A percentile compares a stretch with the other conserved stretches of the same genome.
These are phyloP conservation scores for Lathyrus aphaca DNA, from an alignment of 306 rosid genomes.

Conservation along the genomic window DNA sequence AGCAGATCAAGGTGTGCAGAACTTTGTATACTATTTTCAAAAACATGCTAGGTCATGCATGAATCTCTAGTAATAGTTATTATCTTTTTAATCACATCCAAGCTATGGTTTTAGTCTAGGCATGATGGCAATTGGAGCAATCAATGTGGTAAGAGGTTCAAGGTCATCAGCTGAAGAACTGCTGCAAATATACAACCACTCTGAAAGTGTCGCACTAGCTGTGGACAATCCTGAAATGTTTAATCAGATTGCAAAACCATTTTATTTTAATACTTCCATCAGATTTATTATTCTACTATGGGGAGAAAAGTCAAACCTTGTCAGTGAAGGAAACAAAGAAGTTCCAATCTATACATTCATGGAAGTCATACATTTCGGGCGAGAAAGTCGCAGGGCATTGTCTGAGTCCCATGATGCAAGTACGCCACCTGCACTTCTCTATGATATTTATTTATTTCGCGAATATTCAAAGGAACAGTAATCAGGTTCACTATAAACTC, in stretches of 20 bases:
- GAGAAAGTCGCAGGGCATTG: conserved; percentile 56
- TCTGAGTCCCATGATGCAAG: conserved; percentile 55
- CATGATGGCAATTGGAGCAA: conserved; percentile 91
- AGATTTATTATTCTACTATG: conserved; percentile 85
- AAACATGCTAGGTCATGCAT: neutral
- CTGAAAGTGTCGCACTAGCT: conserved; percentile 88
- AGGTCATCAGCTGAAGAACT: conserved; percentile 87
- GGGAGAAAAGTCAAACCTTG: conserved; percentile 81
- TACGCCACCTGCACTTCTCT: conserved; percentile 46
- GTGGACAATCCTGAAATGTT: conserved; percentile 85
- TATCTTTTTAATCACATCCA: conserved; percentile 31
- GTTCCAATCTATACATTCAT: conserved; percentile 61
- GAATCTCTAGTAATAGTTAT: neutral
- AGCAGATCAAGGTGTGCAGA: conserved; percentile 82
- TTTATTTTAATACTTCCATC: conserved; percentile 58
- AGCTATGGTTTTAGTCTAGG: conserved; percentile 59
- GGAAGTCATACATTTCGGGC: conserved; percentile 71
- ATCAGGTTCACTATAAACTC: conserved; percentile 31
- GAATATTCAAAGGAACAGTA: conserved; percentile 14
- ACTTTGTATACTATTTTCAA: conserved; percentile 10
- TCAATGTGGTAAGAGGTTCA: conserved; percentile 94
- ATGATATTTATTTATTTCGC: neutral
- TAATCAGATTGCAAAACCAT: conserved; percentile 64
- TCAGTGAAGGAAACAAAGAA: conserved; percentile 46
- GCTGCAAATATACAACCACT: conserved; percentile 78